Evolutionary conservation across 2,329 filamentous ascomycete genomes (phyloP).

Genomic region (Alternaria sp.): DNA sequence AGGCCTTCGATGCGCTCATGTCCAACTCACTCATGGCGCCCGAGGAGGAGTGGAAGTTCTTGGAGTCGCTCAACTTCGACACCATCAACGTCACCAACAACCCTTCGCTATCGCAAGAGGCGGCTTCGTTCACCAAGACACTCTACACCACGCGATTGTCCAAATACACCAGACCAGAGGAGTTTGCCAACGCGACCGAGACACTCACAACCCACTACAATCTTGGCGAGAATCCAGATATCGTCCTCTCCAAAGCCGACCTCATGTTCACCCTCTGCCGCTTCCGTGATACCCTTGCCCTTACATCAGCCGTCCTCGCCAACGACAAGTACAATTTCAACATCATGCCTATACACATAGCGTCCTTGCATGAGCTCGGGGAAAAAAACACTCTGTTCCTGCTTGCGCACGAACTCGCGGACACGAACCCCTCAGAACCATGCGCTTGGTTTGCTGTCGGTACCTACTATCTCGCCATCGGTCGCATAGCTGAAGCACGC

Average conservation of each 20-base stretch:
- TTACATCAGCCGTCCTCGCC: conserved; percentile 83
- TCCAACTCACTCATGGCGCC: conserved; percentile 92
- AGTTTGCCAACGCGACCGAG: conserved; percentile 86
- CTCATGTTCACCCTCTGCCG: conserved; percentile 93
- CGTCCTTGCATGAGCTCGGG: conserved; percentile 86
- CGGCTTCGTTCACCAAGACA: conserved; percentile 92
- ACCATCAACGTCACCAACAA: conserved; percentile 73
- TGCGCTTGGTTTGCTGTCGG: conserved; percentile 94
- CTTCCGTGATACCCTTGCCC: conserved; percentile 83
- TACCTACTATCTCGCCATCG: conserved; percentile 90
- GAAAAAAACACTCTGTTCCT: conserved; percentile 90
- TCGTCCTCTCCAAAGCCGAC: conserved; percentile 88
- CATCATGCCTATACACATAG: conserved; percentile 89
- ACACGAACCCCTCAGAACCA: conserved; percentile 88
- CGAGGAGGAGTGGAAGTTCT: conserved; percentile 87
- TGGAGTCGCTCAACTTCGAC: conserved; percentile 90
- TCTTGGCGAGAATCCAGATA: conserved; percentile 83
- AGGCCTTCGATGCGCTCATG: conserved; percentile 97
- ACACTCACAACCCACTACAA: conserved; percentile 94
- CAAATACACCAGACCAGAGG: conserved; percentile 88
- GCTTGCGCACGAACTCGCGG: conserved; percentile 89
- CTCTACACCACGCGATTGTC: conserved; percentile 95
- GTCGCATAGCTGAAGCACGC: conserved; percentile 89
- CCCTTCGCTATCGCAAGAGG: conserved; percentile 77
- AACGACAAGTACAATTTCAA: conserved; percentile 88